Base-by-base conservation (phyloP, 805 yeast genomes). In the Metschnikowia kofuensis region DNA sequence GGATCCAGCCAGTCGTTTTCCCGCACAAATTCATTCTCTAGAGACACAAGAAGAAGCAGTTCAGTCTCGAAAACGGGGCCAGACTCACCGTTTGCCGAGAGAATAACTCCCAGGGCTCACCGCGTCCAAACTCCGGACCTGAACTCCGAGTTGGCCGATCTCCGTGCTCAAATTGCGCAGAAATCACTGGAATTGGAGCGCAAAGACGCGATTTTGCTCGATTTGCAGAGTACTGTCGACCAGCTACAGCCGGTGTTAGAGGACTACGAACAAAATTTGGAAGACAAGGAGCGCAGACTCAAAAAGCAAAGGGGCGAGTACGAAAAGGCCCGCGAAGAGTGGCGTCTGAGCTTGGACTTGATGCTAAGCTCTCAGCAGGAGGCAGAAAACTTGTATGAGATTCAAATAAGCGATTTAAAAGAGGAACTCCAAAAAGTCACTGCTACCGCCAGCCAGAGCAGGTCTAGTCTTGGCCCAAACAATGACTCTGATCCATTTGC, bases 361-460 rank as follows among this genome's bases (percentile, higher is more conserved):
- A 70, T 84, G 61, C 79, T 80, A 39, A 62, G 67, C 31, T 80
- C 82, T 38, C 81, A 82, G 35, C 76, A 73, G 43, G 85, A 82
- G 50, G 80, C 77, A 49, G 85, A 79, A 51, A 59, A 61, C 16
- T 64, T 78, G 32, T 82, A 76, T 56, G 68, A 73, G 43, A 63
- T 66, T n/a, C 78, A 79, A 51, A 64, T 82, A 42, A 63, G 62
- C 35, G 76, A 74, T 32, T 65, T 72, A 37, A 52, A 55, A 43
- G 58, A 52, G 38, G 58, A 55, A 40, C 41, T 58, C 16, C 16
- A 36, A 29, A 38, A 29, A 1, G 32, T 51, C 14, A 38, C 38
- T 16, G 44, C 46, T 13, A 26, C 28, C 29, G 13, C 38, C 13
- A 29, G 39, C 36, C 15, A 35, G 11, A 12, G 13, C 8, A 2